Base-by-base conservation (phyloP, 371 early-diverging fungal genomes). In the Haplosporangium sp. region DNA sequence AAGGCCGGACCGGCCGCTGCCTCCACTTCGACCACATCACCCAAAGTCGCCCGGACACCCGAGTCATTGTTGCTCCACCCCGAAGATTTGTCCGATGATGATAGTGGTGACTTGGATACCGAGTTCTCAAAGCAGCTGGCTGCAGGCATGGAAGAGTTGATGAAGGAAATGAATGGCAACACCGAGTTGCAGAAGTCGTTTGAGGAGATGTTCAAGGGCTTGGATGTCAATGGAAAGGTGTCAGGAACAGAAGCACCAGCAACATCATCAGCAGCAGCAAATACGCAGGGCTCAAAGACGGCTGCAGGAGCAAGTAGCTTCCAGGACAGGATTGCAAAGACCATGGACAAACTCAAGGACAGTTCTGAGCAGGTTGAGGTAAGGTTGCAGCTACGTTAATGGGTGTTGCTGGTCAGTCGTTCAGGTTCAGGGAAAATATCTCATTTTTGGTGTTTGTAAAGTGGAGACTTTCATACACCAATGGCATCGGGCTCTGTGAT, bases 331-430 rank as follows among this genome's bases (percentile, higher is more conserved):
- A 94, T 95, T 70, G 87, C 89, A 37, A 89, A 93, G 54, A 96
- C 96, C 7, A 90, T 96, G 92, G 89, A 88, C 71, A 94, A 95
- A 60, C 83, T 97, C 16, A 89, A 92, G 69, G 91, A 93, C 64
- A 95, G 95, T 63, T 91, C 93, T 11, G 91, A 92, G 29, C 87
- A 93, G 64, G 92, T 90, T 20, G 90, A 94, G 74, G 95, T 93
- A 90, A 82, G 85, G 69, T 36, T 29, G 29, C 29, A 29, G 4
- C 29, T 29, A 29, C 4, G 29, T 29, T 29, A 29, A 29, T 46
- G 46, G 12, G 46, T 46, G 11, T 46, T 46, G 12, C 5, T 5
- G 46, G 46, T n/a, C 46, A 0, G 16, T 46, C 36, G 50, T 18
- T 8, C 20, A 14, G 50, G 55, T 36, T 55, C 47, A 23, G 29